These are phyloP conservation scores for Saccharomyces hybrid DNA, from an alignment of 1,139 yeast species.

Conservation along the genomic window DNA sequence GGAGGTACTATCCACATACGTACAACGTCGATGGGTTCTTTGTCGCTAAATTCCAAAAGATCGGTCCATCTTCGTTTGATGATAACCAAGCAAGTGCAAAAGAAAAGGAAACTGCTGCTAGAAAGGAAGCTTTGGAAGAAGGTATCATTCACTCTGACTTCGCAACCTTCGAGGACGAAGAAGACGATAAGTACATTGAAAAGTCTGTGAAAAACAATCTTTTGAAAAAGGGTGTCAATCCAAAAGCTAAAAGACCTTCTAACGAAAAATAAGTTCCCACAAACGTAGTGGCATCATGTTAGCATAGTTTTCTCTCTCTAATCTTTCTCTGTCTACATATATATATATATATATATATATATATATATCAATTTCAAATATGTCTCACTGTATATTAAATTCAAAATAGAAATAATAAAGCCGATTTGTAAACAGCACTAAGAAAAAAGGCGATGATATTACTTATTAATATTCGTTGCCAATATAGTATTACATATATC, in stretches of 20 bases:
- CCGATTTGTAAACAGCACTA: background rate
- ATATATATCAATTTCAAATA: background rate
- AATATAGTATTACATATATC: background rate
- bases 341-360: background rate
- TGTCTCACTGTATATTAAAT: background rate
- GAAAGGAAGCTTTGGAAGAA: slow-evolving; percentile 66
- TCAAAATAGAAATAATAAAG: background rate
- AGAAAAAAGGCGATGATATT: background rate
- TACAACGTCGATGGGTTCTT: slow-evolving; percentile 97
- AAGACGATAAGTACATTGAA: slow-evolving; percentile 68
- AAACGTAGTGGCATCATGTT: background rate
- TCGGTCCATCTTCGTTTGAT: slow-evolving; percentile 78
- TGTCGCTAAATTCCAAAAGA: slow-evolving; percentile 93
- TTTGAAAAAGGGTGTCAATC: slow-evolving; percentile 77
- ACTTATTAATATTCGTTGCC: background rate
- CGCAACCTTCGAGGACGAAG: slow-evolving; percentile 70
- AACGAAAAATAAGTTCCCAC: slow-evolving; percentile 15
- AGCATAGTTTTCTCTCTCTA: background rate
- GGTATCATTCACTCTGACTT: slow-evolving; percentile 82
- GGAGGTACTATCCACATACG: slow-evolving; percentile 97
- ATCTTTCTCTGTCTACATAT: background rate
- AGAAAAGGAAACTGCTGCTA: slow-evolving; percentile 75
- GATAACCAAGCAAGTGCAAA: slow-evolving; percentile 81
- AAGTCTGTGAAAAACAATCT: slow-evolving; percentile 64
- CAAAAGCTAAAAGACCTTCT: slow-evolving; percentile 37